Evolutionary conservation across 805 yeast genomes (phyloP), one percentile per base, ranked within the genome.

Genomic region (Candida takata): DNA sequence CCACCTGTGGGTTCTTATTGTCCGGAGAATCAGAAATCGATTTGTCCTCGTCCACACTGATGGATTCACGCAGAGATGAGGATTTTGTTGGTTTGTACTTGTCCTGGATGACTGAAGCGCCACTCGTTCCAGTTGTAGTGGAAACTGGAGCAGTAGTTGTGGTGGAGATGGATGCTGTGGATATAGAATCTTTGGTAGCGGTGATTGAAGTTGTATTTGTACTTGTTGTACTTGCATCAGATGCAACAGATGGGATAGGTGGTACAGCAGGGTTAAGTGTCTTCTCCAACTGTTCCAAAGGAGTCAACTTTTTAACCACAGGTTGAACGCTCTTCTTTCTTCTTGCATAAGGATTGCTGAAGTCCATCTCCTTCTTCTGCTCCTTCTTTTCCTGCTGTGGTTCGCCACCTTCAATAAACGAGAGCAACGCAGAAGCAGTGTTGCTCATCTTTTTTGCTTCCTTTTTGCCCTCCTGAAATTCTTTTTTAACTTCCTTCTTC

Each of bases 371-470:
- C 24, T 42, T 29, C 27, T 36, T 21, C n/a, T n/a, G n/a, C n/a
- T 16, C 27, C 25, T 24, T 31, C 32, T 14, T 32, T 36, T 7
- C 29, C 23, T 15, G 24, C 32, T 29, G 39, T 4, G 24, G 43
- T 8, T 48, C 52, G 7, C 49, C 46, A n/a, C 48, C 49, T 24
- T 62, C 66, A n/a, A 70, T 47, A 29, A 69, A 53, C 4, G 75
- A 68, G 29, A 72, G 49, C 32, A 72, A 54, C 2, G 77, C 67
- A 34, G 70, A 58, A 1, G 78, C 78, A 0, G 77, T 66, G 24
- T 60, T 63, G 42, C 74, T 69, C 35, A 67, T 36, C 39, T 58
- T 60, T 41, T 59, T 57, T 35, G 36, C 26, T 12, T n/a, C 26
- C 32, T 31, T 39, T 37, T 11, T n/a, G n/a, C n/a, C n/a, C n/a